Evolutionary conservation across 73 alveolate species (phyloP).

Genomic region (Stentor coeruleus): DNA sequence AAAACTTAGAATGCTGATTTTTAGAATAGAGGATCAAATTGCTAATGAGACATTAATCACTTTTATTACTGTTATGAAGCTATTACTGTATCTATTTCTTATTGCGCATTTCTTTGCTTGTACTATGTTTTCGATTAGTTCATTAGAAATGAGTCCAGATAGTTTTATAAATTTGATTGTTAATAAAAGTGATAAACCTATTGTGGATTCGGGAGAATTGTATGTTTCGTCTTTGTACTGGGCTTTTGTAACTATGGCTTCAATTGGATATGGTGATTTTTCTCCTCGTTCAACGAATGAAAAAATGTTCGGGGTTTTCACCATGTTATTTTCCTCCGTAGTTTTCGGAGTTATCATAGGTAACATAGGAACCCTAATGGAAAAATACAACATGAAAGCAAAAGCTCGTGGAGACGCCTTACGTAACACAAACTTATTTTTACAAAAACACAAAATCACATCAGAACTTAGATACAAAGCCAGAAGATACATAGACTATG

Average conservation of each 20-base stretch:
- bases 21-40: slow-evolving; percentile 60
- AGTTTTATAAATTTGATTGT: slow-evolving; percentile 33
- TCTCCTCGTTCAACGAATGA: slow-evolving; percentile 48
- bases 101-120: slow-evolving; percentile 63
- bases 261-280: slow-evolving; percentile 77
- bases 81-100: slow-evolving; percentile 25
- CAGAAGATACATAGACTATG: slow-evolving; percentile 46
- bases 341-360: slow-evolving; percentile 69
- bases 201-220: slow-evolving; percentile 25
- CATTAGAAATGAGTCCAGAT: slow-evolving; percentile 11
- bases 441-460: slow-evolving; percentile 46
- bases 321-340: slow-evolving; percentile 63
- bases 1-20: slow-evolving; percentile 53
- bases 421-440: slow-evolving; percentile 35
- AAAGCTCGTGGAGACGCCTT: slow-evolving; percentile 24
- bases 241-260: slow-evolving; percentile 66
- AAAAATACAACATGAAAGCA: slow-evolving; percentile 33
- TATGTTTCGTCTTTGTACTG: slow-evolving; percentile 59
- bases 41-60: slow-evolving; percentile 35
- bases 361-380: slow-evolving; percentile 45
- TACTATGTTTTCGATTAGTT: slow-evolving; percentile 44
- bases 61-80: neutral
- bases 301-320: slow-evolving; percentile 40
- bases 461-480: slow-evolving; percentile 41
- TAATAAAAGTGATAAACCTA: neutral